These are phyloP conservation scores for Diaporthe caulivora DNA, from an alignment of 2,329 filamentous ascomycete species.

Conservation along the genomic window DNA sequence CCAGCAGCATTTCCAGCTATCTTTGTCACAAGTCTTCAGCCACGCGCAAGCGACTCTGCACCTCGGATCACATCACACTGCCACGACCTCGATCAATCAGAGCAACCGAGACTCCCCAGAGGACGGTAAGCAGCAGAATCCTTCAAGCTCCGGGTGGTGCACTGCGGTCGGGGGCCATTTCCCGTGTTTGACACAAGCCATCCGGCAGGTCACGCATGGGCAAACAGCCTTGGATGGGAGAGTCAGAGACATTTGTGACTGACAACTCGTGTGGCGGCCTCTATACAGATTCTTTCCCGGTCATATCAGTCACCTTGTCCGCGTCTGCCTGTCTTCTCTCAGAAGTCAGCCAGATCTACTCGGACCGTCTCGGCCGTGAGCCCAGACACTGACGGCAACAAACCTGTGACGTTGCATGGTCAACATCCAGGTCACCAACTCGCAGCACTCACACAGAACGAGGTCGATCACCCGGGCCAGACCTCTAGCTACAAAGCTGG, in stretches of 20 bases:
- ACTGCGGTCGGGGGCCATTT: constrained; percentile 3
- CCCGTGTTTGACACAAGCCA: constrained; percentile 29
- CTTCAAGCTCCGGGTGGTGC: not conserved
- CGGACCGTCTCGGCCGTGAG: constrained; percentile 19
- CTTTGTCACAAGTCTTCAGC: constrained; percentile 34
- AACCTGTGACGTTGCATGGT: constrained; percentile 32
- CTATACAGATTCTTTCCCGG: not conserved
- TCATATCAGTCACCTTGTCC: not conserved
- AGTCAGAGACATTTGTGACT: constrained; percentile 6
- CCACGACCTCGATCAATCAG: not conserved
- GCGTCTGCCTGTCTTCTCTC: not conserved
- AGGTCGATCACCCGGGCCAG: constrained; percentile 9
- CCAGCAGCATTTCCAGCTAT: constrained; percentile 20
- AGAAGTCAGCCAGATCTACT: constrained; percentile 13
- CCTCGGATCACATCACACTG: constrained; percentile 43
- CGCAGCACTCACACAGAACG: not conserved
- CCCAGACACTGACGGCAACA: constrained; percentile 15
- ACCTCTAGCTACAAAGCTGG: not conserved
- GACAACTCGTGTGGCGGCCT: constrained; percentile 1
- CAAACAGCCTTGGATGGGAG: not conserved
- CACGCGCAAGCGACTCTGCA: constrained; percentile 45
- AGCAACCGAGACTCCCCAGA: not conserved
- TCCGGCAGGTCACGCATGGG: not conserved
- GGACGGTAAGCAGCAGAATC: constrained; percentile 30
- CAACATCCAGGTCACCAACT: constrained; percentile 12